Percentiles rank a stretch among this genome's conserved stretches.
Evolutionary conservation across 23 red algal species (phyloP).

Genomic region (Pyropia yezoensis): DNA sequence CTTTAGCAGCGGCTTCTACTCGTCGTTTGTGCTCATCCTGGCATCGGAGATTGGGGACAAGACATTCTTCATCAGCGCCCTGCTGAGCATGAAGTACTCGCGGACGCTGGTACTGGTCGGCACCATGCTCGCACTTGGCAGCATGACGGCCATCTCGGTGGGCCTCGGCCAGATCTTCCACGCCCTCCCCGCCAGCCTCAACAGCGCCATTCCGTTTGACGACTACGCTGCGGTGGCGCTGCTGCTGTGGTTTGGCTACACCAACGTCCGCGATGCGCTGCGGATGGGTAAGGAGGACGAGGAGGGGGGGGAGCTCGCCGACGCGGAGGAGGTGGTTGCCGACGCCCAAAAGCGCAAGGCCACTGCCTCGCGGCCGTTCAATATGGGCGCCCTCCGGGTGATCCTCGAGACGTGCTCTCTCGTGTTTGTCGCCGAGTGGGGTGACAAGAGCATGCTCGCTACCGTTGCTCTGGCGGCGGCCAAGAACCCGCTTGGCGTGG

Average conservation of each 20-base stretch:
- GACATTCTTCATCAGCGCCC: slow-evolving; percentile 96
- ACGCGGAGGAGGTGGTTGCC: slow-evolving; percentile 61
- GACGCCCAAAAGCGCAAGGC: slow-evolving; percentile 7
- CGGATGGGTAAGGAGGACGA: slow-evolving; percentile 42
- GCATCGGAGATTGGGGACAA: slow-evolving; percentile 95
- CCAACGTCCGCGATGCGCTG: slow-evolving; percentile 68
- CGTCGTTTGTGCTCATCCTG: slow-evolving; percentile 78
- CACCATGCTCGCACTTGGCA: slow-evolving; percentile 51
- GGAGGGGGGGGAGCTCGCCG: slow-evolving; percentile 42
- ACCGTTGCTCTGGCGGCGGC: slow-evolving; percentile 92
- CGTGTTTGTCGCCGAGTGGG: slow-evolving; percentile 97
- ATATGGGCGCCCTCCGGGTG: slow-evolving; percentile 18
- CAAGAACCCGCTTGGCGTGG: slow-evolving; percentile 82
- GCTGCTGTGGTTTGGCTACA: slow-evolving; percentile 89
- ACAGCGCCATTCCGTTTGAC: slow-evolving; percentile 82
- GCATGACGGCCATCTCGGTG: slow-evolving; percentile 93
- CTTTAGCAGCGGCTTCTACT: slow-evolving; percentile 37
- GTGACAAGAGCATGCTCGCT: slow-evolving; percentile 88
- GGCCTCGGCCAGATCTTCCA: slow-evolving; percentile 90
- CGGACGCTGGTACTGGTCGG: slow-evolving; percentile 70
- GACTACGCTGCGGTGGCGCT: slow-evolving; percentile 91
- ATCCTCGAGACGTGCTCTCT: slow-evolving; percentile 71
- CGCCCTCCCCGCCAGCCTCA: slow-evolving; percentile 66
- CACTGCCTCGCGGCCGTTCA: not conserved
- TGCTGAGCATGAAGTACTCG: slow-evolving; percentile 89